Evolutionary conservation across 768 basidiomycete species (phyloP).

Genomic region (Neoboletus subvelutipes): DNA sequence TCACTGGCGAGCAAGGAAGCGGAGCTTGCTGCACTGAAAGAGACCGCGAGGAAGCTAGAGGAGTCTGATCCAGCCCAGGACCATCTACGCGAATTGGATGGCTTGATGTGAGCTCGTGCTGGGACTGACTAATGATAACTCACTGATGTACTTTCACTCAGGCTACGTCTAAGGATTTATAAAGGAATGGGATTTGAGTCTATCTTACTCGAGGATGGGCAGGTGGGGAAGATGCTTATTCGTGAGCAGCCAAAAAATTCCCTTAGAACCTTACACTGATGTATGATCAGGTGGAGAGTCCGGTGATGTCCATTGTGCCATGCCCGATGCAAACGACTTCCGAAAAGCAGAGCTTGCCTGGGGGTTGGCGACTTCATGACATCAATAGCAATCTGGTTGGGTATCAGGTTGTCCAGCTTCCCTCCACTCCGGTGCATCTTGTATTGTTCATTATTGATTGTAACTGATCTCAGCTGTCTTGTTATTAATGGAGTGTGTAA

Average conservation of each 20-base stretch:
- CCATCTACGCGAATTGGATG: constrained; percentile 67
- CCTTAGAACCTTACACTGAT: neutral
- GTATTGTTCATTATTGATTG: neutral
- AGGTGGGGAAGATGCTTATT: constrained; percentile 61
- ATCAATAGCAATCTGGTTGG: neutral
- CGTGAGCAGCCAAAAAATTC: constrained; percentile 43
- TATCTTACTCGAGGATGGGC: constrained; percentile 51
- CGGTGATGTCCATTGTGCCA: constrained; percentile 40
- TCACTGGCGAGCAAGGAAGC: constrained; percentile 65
- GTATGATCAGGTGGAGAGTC: constrained; percentile 42
- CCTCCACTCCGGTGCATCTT: neutral
- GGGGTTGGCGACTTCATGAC: constrained; percentile 36
- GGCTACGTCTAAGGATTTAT: constrained; percentile 66
- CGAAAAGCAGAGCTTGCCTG: constrained; percentile 35
- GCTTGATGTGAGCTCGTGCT: constrained; percentile 53
- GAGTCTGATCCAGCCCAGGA: constrained; percentile 70
- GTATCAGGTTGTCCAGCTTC: neutral
- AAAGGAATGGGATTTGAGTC: constrained; percentile 74
- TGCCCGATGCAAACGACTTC: constrained; percentile 28
- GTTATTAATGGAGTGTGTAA: constrained; percentile 2
- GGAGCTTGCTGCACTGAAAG: constrained; percentile 66
- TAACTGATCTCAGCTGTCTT: neutral
- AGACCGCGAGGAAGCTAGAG: constrained; percentile 59
- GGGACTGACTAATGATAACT: neutral
- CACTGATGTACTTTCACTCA: constrained; percentile 28